phyloP scores from a whole-genome alignment of 2,329 filamentous ascomycete genomes.

The Aspergillus viridinutans region DNA sequence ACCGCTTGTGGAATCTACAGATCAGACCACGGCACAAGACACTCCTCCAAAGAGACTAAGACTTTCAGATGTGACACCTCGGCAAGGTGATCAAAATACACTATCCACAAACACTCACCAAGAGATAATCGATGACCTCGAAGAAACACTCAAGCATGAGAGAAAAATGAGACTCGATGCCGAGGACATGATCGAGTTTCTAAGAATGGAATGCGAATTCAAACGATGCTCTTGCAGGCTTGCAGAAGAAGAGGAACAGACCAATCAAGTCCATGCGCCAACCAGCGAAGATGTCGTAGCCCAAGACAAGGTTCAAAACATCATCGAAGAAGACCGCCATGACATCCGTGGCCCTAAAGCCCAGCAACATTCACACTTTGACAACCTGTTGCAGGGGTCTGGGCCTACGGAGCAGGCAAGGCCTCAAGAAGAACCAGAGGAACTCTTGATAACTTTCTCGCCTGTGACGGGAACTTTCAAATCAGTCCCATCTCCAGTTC shows the following conservation, averaged over 20 bases:
- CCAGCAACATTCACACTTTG: not conserved
- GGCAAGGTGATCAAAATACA: constrained; percentile 23
- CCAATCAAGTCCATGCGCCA: constrained; percentile 34
- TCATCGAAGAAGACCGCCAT: not conserved
- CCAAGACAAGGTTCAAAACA: constrained; percentile 1
- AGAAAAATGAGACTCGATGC: constrained; percentile 48
- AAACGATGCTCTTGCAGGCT: constrained; percentile 45
- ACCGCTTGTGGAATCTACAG: constrained; percentile 8
- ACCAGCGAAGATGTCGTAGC: not conserved
- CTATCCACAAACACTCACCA: constrained; percentile 29
- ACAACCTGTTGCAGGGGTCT: not conserved
- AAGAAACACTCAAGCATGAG: constrained; percentile 50
- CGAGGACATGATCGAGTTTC: constrained; percentile 52
- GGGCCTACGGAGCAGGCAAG: constrained; percentile 13
- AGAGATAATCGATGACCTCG: constrained; percentile 42
- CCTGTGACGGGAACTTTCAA: constrained; percentile 43
- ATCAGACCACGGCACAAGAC: constrained; percentile 12
- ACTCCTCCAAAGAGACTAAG: constrained; percentile 33
- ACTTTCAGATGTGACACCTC: constrained; percentile 27
- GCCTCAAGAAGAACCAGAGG: constrained; percentile 20
- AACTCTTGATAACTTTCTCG: constrained; percentile 40
- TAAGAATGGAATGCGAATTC: constrained; percentile 49
- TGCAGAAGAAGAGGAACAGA: constrained; percentile 40
- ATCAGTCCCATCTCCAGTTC: constrained; percentile 35
- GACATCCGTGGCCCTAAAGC: not conserved